A percentile compares a stretch with the other conserved stretches of the same genome.
Evolutionary conservation across 2,329 filamentous ascomycete genomes (phyloP).

Genomic region (Penicillium aurantiogriseum): DNA sequence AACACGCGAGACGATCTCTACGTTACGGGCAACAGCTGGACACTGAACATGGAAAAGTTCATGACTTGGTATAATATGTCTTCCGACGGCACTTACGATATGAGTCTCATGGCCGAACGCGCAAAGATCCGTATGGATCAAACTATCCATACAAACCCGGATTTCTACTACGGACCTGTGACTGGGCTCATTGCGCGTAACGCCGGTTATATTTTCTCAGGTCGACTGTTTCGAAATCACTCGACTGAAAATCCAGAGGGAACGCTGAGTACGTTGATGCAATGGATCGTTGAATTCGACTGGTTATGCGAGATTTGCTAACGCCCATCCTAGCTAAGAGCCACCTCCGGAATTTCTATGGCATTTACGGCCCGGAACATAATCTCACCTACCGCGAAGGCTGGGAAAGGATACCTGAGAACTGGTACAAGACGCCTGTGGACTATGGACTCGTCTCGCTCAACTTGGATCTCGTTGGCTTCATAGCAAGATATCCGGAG

Average conservation of each 20-base stretch:
- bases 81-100: conserved; percentile 41
- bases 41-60: conserved; percentile 54
- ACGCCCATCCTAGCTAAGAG: conserved; percentile 35
- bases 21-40: conserved; percentile 50
- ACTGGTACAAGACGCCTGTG: conserved; percentile 50
- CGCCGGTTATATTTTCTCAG: conserved; percentile 49
- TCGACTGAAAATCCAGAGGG: conserved; percentile 43
- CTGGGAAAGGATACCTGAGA: conserved; percentile 53
- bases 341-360: conserved; percentile 50
- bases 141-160: conserved; percentile 51
- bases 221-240: conserved; percentile 47
- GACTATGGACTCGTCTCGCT: conserved; percentile 51
- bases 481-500: conserved; percentile 42
- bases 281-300: not conserved
- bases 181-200: conserved; percentile 52
- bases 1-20: conserved; percentile 56
- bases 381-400: conserved; percentile 47
- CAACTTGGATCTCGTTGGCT: conserved; percentile 42
- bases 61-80: conserved; percentile 48
- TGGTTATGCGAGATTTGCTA: not conserved
- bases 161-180: conserved; percentile 56
- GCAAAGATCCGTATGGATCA: conserved; percentile 49
- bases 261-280: conserved; percentile 33
- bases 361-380: conserved; percentile 44
- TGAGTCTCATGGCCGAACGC: conserved; percentile 46